Evolutionary conservation across 1,139 yeast species (phyloP), one percentile per base, ranked within the genome.

Genomic region (Taiozyma sp.): DNA sequence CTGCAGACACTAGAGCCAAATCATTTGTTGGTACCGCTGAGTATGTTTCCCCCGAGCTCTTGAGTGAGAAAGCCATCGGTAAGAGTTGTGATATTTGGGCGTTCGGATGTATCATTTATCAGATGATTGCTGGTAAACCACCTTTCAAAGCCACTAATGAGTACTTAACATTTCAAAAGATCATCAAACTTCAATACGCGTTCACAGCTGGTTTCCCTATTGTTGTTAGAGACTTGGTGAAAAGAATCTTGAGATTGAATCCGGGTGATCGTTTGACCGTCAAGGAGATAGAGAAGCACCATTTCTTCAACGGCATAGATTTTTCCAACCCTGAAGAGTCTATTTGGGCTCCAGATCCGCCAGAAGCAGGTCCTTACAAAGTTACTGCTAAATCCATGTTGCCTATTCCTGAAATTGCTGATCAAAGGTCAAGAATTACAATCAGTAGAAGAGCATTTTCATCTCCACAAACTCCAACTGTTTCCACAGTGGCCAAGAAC

Each of bases 61-160:
- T 95, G 55, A 84, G 85, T 55, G 85, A 86, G 59, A 93, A 91
- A 64, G 76, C 79, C 29, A 87, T 95, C 55, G 97, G 97, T 29
- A 87, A 85, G 62, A 83, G 89, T 48, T 82, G 95, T 46, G 99
- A 95, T 67, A 75, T 93, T 11, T 95, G 99, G 99, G 97, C 99
- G 0, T 76, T 89, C 57, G 99, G 97, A 1, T 95, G 99, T 68
- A 87, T 95, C 19, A 68, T 95, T 22, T 95, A 81, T 68, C 99
- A 95, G 68, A 83, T 95, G 79, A 85, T 95, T 59, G 89, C 95
- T 24, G 99, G 99, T 1, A 79, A 79, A 49, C 99, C 99, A 1
- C 99, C 99, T 11, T 95, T 95, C 71, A 93, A 91, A 64, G 99
- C 96, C 0, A 74, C 86, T n/a, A 93, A 95, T 50, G 99, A 95